Evolutionary conservation across 257 asterid genomes (phyloP).

Genomic region (Fraxinus cuspidata): DNA sequence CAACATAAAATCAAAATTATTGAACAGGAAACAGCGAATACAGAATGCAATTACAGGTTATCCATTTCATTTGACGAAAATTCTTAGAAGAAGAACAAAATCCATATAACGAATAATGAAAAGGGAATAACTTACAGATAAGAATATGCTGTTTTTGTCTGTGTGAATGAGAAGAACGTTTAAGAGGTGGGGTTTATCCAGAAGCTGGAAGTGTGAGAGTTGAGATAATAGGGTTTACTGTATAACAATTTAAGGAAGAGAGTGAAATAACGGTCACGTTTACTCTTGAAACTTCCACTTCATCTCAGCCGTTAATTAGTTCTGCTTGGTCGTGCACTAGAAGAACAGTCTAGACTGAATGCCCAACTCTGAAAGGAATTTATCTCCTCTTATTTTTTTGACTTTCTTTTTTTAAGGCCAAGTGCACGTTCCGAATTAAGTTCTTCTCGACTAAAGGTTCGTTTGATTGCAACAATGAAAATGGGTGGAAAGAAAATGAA

Average conservation of each 20-base stretch:
- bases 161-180: not conserved
- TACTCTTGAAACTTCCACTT: conserved; percentile 34
- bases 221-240: not conserved
- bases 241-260: too few species aligned
- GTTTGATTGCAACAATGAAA: too few species aligned
- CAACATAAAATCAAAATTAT: not conserved
- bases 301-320: conserved; percentile 34
- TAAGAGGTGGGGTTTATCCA: not conserved
- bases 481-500: too few species aligned
- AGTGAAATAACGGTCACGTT: conserved; percentile 23
- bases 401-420: too few species aligned
- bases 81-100: not conserved
- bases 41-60: too few species aligned
- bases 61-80: not conserved
- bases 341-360: conserved; percentile 5
- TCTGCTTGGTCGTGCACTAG: not conserved
- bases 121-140: not conserved
- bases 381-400: too few species aligned
- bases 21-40: not conserved
- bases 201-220: not conserved
- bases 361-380: too few species aligned
- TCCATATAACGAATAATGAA: not conserved
- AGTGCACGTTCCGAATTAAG: too few species aligned
- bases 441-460: too few species aligned
- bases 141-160: too few species aligned